A percentile compares a stretch with the other conserved stretches of the same genome.
These are phyloP conservation scores for Salix dunnii DNA, from an alignment of 345 rosid species.

Conservation along the genomic window DNA sequence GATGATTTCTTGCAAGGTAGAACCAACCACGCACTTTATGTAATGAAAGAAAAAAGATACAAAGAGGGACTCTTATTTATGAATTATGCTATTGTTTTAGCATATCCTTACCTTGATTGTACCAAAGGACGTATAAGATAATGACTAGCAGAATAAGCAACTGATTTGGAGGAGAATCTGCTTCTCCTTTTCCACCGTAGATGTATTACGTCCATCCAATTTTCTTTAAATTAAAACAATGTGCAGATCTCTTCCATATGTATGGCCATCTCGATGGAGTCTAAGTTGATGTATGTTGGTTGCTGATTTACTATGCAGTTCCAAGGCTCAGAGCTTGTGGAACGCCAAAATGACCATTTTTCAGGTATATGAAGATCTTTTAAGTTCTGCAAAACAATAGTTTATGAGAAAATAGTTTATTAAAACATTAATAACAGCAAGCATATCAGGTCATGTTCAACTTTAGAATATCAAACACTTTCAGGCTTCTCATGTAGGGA, in stretches of 20 bases:
- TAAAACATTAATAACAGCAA: neutral
- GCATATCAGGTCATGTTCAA: neutral
- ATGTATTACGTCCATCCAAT: no score
- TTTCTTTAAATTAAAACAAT: no score
- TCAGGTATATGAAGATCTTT: conserved; percentile 46
- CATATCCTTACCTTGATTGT: neutral
- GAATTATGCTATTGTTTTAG: neutral
- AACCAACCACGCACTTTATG: neutral
- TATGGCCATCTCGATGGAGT: neutral
- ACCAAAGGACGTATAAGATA: no score
- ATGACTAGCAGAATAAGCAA: no score
- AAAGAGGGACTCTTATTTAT: neutral
- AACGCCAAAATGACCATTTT: conserved; percentile 63
- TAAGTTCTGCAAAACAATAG: neutral
- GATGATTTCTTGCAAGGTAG: conserved; percentile 82
- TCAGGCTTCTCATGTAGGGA: neutral
- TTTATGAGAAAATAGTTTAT: neutral
- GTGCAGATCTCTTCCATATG: neutral
- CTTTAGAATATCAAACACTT: neutral
- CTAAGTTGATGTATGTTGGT: neutral
- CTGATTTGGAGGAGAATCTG: no score
- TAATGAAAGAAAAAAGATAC: neutral
- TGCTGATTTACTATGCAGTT: conserved; percentile 41
- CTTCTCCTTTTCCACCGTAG: no score
- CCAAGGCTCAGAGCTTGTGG: conserved; percentile 66